Conservation (phyloP, 805 yeast species). For the Myxozyma neotropica region DNA sequence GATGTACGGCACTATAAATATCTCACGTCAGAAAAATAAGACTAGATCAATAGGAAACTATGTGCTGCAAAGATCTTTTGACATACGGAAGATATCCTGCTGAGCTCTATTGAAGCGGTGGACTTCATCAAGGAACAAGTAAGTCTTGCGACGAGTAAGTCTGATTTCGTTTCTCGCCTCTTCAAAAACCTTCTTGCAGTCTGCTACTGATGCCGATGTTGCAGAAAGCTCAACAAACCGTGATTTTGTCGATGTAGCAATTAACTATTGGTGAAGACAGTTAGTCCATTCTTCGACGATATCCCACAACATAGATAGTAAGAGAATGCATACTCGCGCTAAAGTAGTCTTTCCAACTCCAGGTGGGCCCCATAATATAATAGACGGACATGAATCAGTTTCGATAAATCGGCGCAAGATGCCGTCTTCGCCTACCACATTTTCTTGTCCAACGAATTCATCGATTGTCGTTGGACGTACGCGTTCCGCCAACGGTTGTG, state of each 20-base stretch:
- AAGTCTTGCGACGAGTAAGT: slow-evolving; percentile 57
- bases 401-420: slow-evolving; percentile 63
- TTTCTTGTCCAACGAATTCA: slow-evolving; percentile 84
- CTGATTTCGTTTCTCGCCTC: slow-evolving; percentile 51
- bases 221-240: slow-evolving; percentile 83
- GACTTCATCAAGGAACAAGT: slow-evolving; percentile 88
- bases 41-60: background rate
- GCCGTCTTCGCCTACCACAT: slow-evolving; percentile 67
- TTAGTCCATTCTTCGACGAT: too few relatives aligned
- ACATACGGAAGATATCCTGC: slow-evolving; percentile 69
- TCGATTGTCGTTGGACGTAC: slow-evolving; percentile 73
- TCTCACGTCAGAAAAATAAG: background rate
- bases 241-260: slow-evolving; percentile 57
- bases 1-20: slow-evolving; percentile 68
- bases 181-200: slow-evolving; percentile 64
- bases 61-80: background rate
- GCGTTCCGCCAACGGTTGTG: slow-evolving; percentile 68
- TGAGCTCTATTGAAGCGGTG: slow-evolving; percentile 85
- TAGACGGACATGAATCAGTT: slow-evolving; percentile 58
- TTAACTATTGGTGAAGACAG: slow-evolving; percentile 42
- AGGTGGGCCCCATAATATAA: slow-evolving; percentile 94
- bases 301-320: too few relatives aligned
- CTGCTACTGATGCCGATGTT: slow-evolving; percentile 67
- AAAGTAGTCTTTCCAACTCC: slow-evolving; percentile 91
- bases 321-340: slow-evolving; percentile 53